Percentiles rank a stretch among this genome's conserved stretches.
phyloP scores from a whole-genome alignment of 352 stramenopile species.

The Paralagenidium karlingii region DNA sequence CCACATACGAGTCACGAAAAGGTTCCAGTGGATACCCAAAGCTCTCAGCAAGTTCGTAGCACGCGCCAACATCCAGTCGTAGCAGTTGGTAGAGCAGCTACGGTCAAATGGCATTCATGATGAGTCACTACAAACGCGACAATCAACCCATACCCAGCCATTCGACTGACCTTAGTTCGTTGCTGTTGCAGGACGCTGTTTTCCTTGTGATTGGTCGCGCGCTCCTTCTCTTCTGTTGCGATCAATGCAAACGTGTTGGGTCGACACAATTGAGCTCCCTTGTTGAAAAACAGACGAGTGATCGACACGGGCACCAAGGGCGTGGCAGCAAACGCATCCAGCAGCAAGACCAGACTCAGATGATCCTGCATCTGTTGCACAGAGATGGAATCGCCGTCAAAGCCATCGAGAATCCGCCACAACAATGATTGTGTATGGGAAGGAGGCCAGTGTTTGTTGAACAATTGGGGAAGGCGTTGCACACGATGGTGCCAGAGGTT shows the following conservation, averaged over 20 bases:
- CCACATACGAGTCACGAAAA: conserved; percentile 65
- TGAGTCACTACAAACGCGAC: no score
- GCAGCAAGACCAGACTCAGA: conserved; percentile 58
- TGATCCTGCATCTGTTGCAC: conserved; percentile 34
- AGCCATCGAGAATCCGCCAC: conserved; percentile 24
- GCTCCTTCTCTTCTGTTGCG: background rate
- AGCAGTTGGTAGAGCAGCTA: conserved; percentile 62
- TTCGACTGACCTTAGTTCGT: no score
- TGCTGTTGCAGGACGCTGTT: conserved; percentile 20
- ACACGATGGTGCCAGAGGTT: conserved; percentile 23
- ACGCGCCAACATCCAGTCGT: conserved; percentile 28
- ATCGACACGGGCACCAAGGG: conserved; percentile 57
- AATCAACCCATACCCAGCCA: no score
- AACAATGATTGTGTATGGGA: conserved; percentile 28
- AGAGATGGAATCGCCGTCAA: conserved; percentile 24
- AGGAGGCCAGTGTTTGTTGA: conserved; percentile 42
- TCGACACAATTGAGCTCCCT: conserved; percentile 35
- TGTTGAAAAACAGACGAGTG: conserved; percentile 39
- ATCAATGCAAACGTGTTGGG: conserved; percentile 33
- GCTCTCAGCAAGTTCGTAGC: conserved; percentile 49
- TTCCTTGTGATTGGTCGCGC: conserved; percentile 6
- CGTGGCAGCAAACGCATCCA: conserved; percentile 70
- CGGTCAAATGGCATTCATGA: no score
- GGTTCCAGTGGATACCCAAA: conserved; percentile 58
- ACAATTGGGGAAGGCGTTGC: conserved; percentile 28